Percentiles rank a stretch among this genome's conserved stretches.
Conservation (phyloP, 305 asterid species). For the Ruellia speciosa region DNA sequence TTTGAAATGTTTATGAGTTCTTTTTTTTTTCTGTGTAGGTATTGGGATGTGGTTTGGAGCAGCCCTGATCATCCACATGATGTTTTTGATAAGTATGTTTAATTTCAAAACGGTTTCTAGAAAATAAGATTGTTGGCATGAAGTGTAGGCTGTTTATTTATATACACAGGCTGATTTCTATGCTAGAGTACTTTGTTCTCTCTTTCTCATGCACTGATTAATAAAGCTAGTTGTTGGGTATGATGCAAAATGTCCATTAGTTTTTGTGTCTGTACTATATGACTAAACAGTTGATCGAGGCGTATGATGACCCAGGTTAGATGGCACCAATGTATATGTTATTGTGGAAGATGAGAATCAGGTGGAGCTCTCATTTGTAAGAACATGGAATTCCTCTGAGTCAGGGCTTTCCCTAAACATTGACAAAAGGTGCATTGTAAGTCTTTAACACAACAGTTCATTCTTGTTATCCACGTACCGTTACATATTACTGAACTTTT, state of each 20-base stretch:
- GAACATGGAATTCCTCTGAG: conserved; percentile 33
- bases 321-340: conserved; percentile 34
- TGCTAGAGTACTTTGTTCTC: background rate
- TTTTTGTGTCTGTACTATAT: background rate
- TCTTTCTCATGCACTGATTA: too few species aligned
- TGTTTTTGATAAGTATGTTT: conserved; percentile 49
- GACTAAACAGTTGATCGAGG: background rate
- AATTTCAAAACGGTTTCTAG: background rate
- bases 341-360: conserved; percentile 38
- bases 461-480: background rate
- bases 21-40: conserved; percentile 25
- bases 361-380: conserved; percentile 51
- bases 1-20: background rate
- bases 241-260: too few species aligned
- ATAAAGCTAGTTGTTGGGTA: too few species aligned
- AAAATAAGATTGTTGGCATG: background rate
- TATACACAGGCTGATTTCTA: background rate
- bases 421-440: conserved; percentile 70
- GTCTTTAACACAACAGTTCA: conserved; percentile 8
- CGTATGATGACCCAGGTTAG: conserved; percentile 31
- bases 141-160: background rate
- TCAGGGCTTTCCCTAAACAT: conserved; percentile 45
- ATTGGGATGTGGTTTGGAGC: conserved; percentile 83
- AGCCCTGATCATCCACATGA: conserved; percentile 23
- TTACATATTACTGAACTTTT: background rate